Percentiles rank a stretch among this genome's conserved stretches.
phyloP scores from a whole-genome alignment of 768 basidiomycete species.

The Rhizopogon salebrosus region DNA sequence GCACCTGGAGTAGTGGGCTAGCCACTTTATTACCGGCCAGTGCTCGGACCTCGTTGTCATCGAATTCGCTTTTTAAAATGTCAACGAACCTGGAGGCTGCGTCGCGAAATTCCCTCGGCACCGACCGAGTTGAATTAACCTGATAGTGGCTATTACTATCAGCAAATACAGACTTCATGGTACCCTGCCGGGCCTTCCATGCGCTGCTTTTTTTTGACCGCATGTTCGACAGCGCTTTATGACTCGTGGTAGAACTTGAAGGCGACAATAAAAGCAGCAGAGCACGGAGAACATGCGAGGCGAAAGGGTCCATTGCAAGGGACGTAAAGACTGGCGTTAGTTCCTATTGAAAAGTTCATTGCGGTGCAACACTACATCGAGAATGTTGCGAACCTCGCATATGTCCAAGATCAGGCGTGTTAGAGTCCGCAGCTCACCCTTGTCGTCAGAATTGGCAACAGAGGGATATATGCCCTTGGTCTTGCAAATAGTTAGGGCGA shows the following conservation, averaged over 20 bases:
- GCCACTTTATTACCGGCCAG: constrained; percentile 74
- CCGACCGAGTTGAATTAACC: constrained; percentile 14
- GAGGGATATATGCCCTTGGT: constrained; percentile 48
- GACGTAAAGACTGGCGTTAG: constrained; percentile 54
- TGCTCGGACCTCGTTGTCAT: constrained; percentile 71
- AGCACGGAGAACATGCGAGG: constrained; percentile 84
- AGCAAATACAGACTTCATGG: constrained; percentile 74
- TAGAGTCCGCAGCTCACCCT: constrained; percentile 64
- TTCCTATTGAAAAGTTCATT: constrained; percentile 44
- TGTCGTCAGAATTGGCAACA: constrained; percentile 38
- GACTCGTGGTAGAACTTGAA: constrained; percentile 35
- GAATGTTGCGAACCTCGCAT: constrained; percentile 46
- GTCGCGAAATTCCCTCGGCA: constrained; percentile 45
- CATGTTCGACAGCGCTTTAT: constrained; percentile 35
- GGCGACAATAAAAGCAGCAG: constrained; percentile 77
- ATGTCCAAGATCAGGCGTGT: constrained; percentile 60
- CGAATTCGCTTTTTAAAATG: constrained; percentile 45
- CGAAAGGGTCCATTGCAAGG: constrained; percentile 81
- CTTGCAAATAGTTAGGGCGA: constrained; percentile 28
- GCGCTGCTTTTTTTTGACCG: constrained; percentile 84
- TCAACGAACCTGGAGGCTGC: constrained; percentile 45
- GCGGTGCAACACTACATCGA: constrained; percentile 10
- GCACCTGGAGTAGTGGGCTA: constrained; percentile 70
- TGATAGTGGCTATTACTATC: constrained; percentile 36
- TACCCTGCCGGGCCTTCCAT: constrained; percentile 78